Percentiles rank a stretch among this genome's conserved stretches.
phyloP scores from a whole-genome alignment of 2,329 filamentous ascomycete species.

The Allantophomopsis cytisporea region DNA sequence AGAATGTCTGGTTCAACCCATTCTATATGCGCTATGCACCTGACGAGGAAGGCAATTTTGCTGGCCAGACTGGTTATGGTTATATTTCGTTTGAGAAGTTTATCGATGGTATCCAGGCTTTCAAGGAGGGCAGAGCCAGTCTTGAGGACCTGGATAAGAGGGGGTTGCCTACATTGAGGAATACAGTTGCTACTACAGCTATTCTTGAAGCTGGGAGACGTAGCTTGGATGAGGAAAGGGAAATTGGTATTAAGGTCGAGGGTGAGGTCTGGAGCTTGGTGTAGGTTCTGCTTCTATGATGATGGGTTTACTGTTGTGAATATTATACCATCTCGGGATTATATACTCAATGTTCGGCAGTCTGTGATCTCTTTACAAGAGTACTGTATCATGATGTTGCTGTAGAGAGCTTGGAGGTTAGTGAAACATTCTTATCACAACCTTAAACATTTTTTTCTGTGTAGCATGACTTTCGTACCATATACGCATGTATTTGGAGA shows the following conservation, averaged over 20 bases:
- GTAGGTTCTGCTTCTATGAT: constrained; percentile 3
- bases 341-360: too few species aligned
- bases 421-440: too few species aligned
- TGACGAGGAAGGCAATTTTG: constrained; percentile 90
- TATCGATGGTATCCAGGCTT: constrained; percentile 67
- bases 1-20: constrained; percentile 80
- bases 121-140: constrained; percentile 62
- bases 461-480: too few species aligned
- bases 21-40: constrained; percentile 94
- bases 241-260: constrained; percentile 59
- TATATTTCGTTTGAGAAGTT: constrained; percentile 96
- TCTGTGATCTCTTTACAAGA: too few species aligned
- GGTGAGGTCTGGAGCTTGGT: constrained; percentile 55
- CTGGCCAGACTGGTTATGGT: constrained; percentile 80
- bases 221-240: constrained; percentile 70
- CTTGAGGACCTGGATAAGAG: constrained; percentile 68
- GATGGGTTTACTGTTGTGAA: too few species aligned
- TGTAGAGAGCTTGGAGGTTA: too few species aligned
- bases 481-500: too few species aligned
- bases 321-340: too few species aligned
- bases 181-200: constrained; percentile 83
- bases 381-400: too few species aligned
- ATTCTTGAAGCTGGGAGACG: constrained; percentile 78
- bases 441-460: too few species aligned
- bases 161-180: constrained; percentile 71